Conservation (phyloP, 495 filamentous ascomycete genomes). For the Penicillium cataractarum region DNA sequence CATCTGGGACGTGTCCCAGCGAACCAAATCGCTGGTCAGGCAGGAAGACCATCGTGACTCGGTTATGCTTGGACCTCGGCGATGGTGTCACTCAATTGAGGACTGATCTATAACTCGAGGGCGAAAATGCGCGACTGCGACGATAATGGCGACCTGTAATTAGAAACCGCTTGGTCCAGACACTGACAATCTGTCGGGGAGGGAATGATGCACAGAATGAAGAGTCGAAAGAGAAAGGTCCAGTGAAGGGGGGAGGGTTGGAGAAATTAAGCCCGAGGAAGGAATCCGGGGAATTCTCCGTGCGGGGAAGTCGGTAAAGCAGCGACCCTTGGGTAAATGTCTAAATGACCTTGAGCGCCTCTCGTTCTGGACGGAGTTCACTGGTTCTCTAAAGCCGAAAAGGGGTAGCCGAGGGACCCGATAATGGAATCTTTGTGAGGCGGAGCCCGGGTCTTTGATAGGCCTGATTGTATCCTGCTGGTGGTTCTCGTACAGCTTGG, state of each 20-base stretch:
- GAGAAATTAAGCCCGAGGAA: background rate
- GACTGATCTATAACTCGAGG: background rate
- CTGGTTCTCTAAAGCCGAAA: background rate
- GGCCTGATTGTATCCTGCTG: background rate
- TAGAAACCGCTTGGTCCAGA: background rate
- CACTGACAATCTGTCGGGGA: background rate
- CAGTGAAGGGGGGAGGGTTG: background rate
- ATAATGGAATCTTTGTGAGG: background rate
- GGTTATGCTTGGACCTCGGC: background rate
- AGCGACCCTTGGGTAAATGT: background rate
- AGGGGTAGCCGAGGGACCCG: conserved; percentile 2
- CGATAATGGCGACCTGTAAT: background rate
- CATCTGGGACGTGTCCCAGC: conserved; percentile 73
- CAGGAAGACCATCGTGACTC: conserved; percentile 73
- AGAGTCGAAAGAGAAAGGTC: background rate
- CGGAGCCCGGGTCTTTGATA: background rate
- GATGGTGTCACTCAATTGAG: background rate
- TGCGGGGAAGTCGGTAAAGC: conserved; percentile 24
- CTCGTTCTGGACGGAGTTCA: background rate
- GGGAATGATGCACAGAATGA: background rate
- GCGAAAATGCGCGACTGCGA: background rate
- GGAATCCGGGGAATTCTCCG: conserved; percentile 6
- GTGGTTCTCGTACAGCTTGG: background rate
- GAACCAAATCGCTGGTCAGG: conserved; percentile 69
- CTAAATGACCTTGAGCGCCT: background rate